phyloP scores from a whole-genome alignment of 352 stramenopile species.

The Phytopythium litorale region DNA sequence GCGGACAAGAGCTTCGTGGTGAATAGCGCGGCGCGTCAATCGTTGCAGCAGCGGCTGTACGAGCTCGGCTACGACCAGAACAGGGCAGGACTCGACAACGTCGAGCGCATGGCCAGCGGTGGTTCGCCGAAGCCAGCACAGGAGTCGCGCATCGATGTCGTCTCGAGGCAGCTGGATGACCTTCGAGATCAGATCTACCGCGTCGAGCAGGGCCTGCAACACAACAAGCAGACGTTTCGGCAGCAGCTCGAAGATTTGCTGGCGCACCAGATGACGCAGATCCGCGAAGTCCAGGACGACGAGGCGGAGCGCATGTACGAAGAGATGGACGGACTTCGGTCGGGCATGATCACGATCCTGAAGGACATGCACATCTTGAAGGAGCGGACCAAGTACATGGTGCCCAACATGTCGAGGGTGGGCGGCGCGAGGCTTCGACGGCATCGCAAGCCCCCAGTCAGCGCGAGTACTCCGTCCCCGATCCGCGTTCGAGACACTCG shows the following conservation, averaged over 20 bases:
- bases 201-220: constrained; percentile 41
- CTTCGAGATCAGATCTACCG: constrained; percentile 48
- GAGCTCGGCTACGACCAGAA: constrained; percentile 23
- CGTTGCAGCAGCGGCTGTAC: constrained; percentile 20
- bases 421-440: constrained; percentile 14
- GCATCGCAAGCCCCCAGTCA: constrained; percentile 8
- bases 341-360: constrained; percentile 57
- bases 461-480: constrained; percentile 6
- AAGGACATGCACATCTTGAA: constrained; percentile 70
- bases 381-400: constrained; percentile 65
- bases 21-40: constrained; percentile 2
- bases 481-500: background rate
- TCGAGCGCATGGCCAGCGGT: constrained; percentile 1
- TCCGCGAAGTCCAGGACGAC: constrained; percentile 45
- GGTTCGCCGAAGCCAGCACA: constrained; percentile 14
- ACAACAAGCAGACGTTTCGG: constrained; percentile 46
- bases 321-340: constrained; percentile 63
- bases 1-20: constrained; percentile 4
- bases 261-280: constrained; percentile 38
- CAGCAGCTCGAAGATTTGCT: constrained; percentile 49
- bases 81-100: background rate
- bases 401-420: constrained; percentile 35
- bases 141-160: constrained; percentile 32
- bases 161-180: constrained; percentile 39
- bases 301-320: constrained; percentile 48